Base-by-base conservation (phyloP, 169 alveolate species). In the Babesia ovata region DNA sequence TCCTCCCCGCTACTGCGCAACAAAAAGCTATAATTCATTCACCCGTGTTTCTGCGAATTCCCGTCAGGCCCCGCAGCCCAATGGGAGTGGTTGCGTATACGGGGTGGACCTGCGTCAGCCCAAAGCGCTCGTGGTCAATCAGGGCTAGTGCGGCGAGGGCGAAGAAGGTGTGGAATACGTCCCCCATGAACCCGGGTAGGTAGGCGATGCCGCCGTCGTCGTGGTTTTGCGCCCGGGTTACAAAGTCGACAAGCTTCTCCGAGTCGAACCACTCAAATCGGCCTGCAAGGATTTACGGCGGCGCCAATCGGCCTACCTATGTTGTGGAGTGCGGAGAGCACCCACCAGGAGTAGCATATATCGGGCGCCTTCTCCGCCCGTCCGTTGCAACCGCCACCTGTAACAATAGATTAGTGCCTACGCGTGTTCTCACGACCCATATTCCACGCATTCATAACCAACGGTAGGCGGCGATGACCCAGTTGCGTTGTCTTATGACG, bases 311-410 rank as follows among this genome's bases (percentile, higher is more conserved):
- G 29, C 29, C 26, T 62, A 70, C 86, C 91, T 33, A 96, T 89
- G 94, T 92, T 88, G 85, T 84, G 84, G 63, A 95, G 88, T 45
- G 96, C 85, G 26, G 97, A 91, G 45, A 93, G 91, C 44, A 96
- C 95, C 99, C 99, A 97, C 99, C 99, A 97, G 29, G 98, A 94
- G 85, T 97, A 97, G 74, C 99, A 97, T 12, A 96, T 97, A 79
- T 97, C 99, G 10, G 99, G 97, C 45, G 95, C 87, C 90, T 97
- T 97, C 84, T 97, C 98, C 29, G 98, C 98, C 63, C 99, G 92
- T 29, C 99, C 99, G 88, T 97, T 97, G 69, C 95, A 96, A 42
- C 99, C 99, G 26, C 99, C 99, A 61, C 70, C 70, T 61, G 54
- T 22, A 74, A n/a, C 82, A 63, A 33, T 33, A 33, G 39, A 4